A percentile compares a stretch with the other conserved stretches of the same genome.
Evolutionary conservation across 163 green algal species (phyloP).

Genomic region (Picocystis sp.): DNA sequence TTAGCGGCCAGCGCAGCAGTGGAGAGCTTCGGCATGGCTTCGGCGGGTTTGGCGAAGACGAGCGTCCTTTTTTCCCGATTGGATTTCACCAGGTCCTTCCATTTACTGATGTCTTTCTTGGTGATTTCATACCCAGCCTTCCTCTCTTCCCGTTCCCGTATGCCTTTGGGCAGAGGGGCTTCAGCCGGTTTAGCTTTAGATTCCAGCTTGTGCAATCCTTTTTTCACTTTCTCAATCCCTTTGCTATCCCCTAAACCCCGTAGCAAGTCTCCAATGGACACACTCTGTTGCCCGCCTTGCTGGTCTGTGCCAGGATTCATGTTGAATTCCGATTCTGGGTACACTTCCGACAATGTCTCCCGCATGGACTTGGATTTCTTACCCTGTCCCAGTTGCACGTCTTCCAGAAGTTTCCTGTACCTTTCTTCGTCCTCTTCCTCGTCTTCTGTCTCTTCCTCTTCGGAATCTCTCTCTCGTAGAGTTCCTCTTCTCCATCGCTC

Average conservation of each 20-base stretch:
- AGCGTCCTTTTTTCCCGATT: constrained; percentile 82
- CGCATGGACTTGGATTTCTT: constrained; percentile 10
- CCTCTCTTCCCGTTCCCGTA: constrained; percentile 50
- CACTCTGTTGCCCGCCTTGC: constrained; percentile 12
- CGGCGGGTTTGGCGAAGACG: constrained; percentile 33
- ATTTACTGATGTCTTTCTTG: constrained; percentile 67
- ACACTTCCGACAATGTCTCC: constrained; percentile 37
- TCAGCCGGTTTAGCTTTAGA: constrained; percentile 18
- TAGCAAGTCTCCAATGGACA: constrained; percentile 49
- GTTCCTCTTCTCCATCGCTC: constrained; percentile 11
- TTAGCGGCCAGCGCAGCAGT: constrained; percentile 47
- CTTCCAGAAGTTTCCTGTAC: constrained; percentile 24
- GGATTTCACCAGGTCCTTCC: constrained; percentile 77
- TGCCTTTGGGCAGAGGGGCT: constrained; percentile 41
- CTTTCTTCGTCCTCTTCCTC: no score
- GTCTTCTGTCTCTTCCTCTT: constrained; percentile 12
- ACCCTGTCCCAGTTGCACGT: constrained; percentile 6
- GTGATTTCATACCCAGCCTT: constrained; percentile 70
- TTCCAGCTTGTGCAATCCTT: constrained; percentile 38
- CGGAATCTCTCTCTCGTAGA: constrained; percentile 3
- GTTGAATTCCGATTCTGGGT: constrained; percentile 57
- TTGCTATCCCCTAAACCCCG: constrained; percentile 29
- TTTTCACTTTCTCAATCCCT: constrained; percentile 27
- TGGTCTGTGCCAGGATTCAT: constrained; percentile 14
- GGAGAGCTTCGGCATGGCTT: constrained; percentile 9